Base-by-base conservation (phyloP, 495 filamentous ascomycete genomes). In the Talaromyces borbonicus region DNA sequence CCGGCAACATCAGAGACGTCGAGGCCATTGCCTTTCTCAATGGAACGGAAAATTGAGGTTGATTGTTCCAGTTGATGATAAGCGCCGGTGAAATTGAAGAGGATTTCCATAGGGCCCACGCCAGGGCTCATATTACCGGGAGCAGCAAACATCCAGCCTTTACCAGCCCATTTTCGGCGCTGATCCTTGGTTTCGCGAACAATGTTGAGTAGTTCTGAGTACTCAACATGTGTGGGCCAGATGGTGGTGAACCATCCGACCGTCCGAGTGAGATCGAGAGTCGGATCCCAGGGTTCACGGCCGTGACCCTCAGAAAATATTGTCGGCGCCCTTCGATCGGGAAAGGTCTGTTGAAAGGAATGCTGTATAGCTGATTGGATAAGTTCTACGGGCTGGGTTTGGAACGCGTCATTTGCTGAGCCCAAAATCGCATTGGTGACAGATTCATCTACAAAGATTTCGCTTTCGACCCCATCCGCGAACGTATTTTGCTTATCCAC, bases 1-100 rank as follows among this genome's bases (percentile, higher is more conserved):
- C 12, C n/a, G 8, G 33, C n/a, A 1, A 19, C 18, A 7, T 23
- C 26, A 8, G 49, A 11, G 12, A 37, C 8, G 8, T 37, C 18
- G 8, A 37, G 14, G n/a, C 75, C 79, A n/a, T n/a, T n/a, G n/a
- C n/a, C n/a, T n/a, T n/a, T n/a, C n/a, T n/a, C n/a, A 15, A 78
- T 69, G 5, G 69, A 67, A 35, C 75, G 62, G 15, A 82, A 62
- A 75, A 80, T 79, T 12, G 73, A 65, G 45, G 81, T 77, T 16
- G 68, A 72, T 1, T 57, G 58, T 14, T 79, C 70, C 7, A 79
- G 52, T 0, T 72, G 39, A 15, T 43, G 39, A 24, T 11, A 43
- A 22, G 8, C 16, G 20, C 39, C 39, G n/a, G 19, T 24, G 18
- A 23, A 43, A 20, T 43, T 43, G 39, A 43, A 43, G 8, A 22